A percentile compares a stretch with the other conserved stretches of the same genome.
Conservation (phyloP, 306 rosid species). For the Pachyrhizus erosus region DNA sequence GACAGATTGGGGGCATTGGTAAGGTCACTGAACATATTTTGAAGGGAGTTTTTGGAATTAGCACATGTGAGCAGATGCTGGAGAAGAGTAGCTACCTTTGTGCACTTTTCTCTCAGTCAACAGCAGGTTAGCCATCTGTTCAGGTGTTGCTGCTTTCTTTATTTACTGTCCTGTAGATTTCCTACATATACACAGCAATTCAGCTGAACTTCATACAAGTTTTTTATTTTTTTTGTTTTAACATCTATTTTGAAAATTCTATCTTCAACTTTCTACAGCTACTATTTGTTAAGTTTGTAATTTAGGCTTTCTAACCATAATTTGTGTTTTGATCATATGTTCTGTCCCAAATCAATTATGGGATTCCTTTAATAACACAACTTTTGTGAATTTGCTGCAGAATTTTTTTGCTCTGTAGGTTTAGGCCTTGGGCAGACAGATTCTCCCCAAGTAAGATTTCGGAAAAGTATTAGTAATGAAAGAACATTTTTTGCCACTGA, state of each 20-base stretch:
- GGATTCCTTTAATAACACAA: slow-evolving; percentile 25
- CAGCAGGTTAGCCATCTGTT: slow-evolving; percentile 70
- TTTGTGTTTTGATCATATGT: slow-evolving; percentile 9
- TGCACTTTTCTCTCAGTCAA: slow-evolving; percentile 81
- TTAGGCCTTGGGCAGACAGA: slow-evolving; percentile 85
- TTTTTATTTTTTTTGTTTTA: background rate
- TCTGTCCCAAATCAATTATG: slow-evolving; percentile 25
- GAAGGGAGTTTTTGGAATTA: slow-evolving; percentile 79
- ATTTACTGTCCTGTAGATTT: slow-evolving; percentile 18
- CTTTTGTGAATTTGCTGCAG: slow-evolving; percentile 57
- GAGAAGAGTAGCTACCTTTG: slow-evolving; percentile 72
- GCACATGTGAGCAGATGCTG: slow-evolving; percentile 84
- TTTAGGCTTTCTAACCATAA: slow-evolving; percentile 3
- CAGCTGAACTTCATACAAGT: slow-evolving; percentile 7
- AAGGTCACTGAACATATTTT: slow-evolving; percentile 91
- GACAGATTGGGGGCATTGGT: slow-evolving; percentile 97
- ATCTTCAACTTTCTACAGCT: slow-evolving; percentile 25
- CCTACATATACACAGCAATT: slow-evolving; percentile 31
- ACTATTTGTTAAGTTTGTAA: slow-evolving; percentile 3
- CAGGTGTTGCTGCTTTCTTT: slow-evolving; percentile 26
- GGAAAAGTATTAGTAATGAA: slow-evolving; percentile 93
- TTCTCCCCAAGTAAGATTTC: slow-evolving; percentile 67
- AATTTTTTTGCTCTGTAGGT: slow-evolving; percentile 87
- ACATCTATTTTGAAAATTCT: slow-evolving; percentile 14
- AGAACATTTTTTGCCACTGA: slow-evolving; percentile 88